These are phyloP conservation scores for Chlamydomonas applanata DNA, from an alignment of 139 green algal species.

Conservation along the genomic window DNA sequence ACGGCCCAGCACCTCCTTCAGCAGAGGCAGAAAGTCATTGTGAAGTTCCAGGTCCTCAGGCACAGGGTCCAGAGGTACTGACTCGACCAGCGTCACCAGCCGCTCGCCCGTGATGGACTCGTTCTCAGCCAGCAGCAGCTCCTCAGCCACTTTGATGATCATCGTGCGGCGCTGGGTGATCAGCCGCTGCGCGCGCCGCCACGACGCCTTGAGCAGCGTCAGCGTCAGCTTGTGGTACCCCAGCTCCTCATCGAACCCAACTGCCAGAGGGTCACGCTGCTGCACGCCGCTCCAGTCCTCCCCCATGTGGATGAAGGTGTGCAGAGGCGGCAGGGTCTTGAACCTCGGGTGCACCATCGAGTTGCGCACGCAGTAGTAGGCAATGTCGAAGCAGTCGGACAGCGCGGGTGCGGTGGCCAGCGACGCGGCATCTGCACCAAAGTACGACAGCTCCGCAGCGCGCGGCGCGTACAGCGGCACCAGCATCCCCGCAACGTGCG, in stretches of 20 bases:
- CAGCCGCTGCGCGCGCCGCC: slow-evolving; percentile 40
- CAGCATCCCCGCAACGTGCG: slow-evolving; percentile 45
- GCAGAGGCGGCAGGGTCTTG: slow-evolving; percentile 41
- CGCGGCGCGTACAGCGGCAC: slow-evolving; percentile 53
- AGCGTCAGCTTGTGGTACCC: slow-evolving; percentile 57
- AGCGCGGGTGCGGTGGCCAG: slow-evolving; percentile 44
- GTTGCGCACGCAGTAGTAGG: slow-evolving; percentile 59
- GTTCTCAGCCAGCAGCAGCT: slow-evolving; percentile 42
- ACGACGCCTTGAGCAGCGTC: slow-evolving; percentile 57
- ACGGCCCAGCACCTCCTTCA: slow-evolving; percentile 52
- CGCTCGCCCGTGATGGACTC: slow-evolving; percentile 36
- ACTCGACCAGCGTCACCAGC: slow-evolving; percentile 54
- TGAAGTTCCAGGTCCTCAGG: slow-evolving; percentile 19
- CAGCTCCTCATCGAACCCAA: slow-evolving; percentile 48
- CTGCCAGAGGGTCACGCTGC: slow-evolving; percentile 25
- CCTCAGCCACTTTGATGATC: slow-evolving; percentile 47
- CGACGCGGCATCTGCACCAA: slow-evolving; percentile 41
- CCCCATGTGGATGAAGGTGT: slow-evolving; percentile 45
- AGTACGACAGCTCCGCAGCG: slow-evolving; percentile 43
- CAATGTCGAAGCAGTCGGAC: slow-evolving; percentile 53
- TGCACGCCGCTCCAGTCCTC: slow-evolving; percentile 11
- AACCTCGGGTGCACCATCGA: slow-evolving; percentile 42
- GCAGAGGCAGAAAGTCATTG: slow-evolving; percentile 49
- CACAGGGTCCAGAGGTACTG: slow-evolving; percentile 24
- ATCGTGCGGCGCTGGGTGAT: slow-evolving; percentile 28